Base-by-base conservation (phyloP, 108 stramenopile genomes). In the Mayamaea pseudoterrestris region DNA sequence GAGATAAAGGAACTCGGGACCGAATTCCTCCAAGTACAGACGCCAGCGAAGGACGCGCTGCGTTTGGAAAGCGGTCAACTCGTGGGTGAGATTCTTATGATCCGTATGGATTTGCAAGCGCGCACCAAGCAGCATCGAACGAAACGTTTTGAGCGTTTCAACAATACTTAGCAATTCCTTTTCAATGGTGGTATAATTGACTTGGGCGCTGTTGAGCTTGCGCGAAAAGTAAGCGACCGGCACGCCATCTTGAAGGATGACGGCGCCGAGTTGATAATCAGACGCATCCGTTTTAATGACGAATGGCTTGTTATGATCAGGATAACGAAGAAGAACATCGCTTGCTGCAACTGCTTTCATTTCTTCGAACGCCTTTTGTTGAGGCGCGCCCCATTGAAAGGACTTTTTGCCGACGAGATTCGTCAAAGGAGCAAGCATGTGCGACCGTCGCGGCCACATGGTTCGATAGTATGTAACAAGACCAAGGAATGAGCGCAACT, bases 81-180 rank as follows among this genome's bases (percentile, higher is more conserved):
- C 37, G 5, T 14, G 3, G 3, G 37, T 39, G 44, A 47, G 53
- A 29, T 68, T 68, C 3, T 25, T 35, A 37, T 44, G 45, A 27
- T 72, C 67, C 6, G 61, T 68, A 23, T 49, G 43, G 3, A 59
- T 22, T 1, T 47, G 22, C 7, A 63, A 36, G 8, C 20, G 5
- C 13, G 35, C 35, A 35, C 61, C 65, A 2, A 53, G 34, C 0
- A 71, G 54, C 50, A 71, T 71, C 0, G 44, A 51, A 32, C 45
- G 36, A 51, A 55, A 66, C 54, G 65, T 71, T 50, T 69, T 72
- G 1, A 77, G 23, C 11, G 47, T 46, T 72, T 77, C 75, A 9
- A 69, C 60, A 18, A 69, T 62, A 20, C 55, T 39, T 11, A 77
- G 35, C 1, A 77, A 36, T 62, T 77, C 70, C n/a, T 54, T 52